Evolutionary conservation across 225 moss, liverwort and hornwort species (phyloP).

Genomic region (Marchantia paleacea): DNA sequence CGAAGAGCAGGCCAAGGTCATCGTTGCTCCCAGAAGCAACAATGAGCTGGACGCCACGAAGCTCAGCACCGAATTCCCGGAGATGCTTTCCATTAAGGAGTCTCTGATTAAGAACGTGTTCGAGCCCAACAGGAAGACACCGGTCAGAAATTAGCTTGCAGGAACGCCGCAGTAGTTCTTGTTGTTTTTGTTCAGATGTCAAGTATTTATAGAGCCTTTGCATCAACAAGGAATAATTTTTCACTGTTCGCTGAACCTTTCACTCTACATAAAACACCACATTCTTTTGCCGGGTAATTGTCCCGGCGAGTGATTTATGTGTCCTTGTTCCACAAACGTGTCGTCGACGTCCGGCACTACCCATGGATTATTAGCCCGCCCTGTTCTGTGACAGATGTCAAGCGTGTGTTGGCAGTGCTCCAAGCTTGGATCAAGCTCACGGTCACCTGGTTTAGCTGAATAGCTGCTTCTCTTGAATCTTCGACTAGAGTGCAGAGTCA

Average conservation of each 20-base stretch:
- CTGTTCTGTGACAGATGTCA: too few relatives aligned
- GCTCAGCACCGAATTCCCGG: slow-evolving; percentile 37
- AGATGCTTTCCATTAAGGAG: slow-evolving; percentile 40
- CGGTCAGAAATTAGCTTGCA: slow-evolving; percentile 17
- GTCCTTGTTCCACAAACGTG: neutral
- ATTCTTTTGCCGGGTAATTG: slow-evolving; percentile 25
- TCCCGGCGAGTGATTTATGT: neutral
- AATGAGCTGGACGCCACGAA: slow-evolving; percentile 39
- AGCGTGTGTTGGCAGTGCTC: too few relatives aligned
- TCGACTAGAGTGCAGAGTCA: too few relatives aligned
- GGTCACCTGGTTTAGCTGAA: too few relatives aligned
- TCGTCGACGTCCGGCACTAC: too few relatives aligned
- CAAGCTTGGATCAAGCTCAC: too few relatives aligned
- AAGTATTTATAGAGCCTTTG: slow-evolving; percentile 16
- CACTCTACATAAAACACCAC: neutral
- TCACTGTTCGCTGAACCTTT: neutral
- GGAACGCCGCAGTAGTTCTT: neutral
- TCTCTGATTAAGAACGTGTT: slow-evolving; percentile 38
- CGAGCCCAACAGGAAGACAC: slow-evolving; percentile 41
- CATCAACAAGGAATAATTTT: slow-evolving; percentile 7
- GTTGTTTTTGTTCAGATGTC: neutral
- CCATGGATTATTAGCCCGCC: too few relatives aligned
- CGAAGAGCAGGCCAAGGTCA: slow-evolving; percentile 43
- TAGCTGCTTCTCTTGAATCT: too few relatives aligned
- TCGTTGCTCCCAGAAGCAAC: slow-evolving; percentile 42